Conservation (phyloP, 1,284 basidiomycete species). For the Malassezia furfur region DNA sequence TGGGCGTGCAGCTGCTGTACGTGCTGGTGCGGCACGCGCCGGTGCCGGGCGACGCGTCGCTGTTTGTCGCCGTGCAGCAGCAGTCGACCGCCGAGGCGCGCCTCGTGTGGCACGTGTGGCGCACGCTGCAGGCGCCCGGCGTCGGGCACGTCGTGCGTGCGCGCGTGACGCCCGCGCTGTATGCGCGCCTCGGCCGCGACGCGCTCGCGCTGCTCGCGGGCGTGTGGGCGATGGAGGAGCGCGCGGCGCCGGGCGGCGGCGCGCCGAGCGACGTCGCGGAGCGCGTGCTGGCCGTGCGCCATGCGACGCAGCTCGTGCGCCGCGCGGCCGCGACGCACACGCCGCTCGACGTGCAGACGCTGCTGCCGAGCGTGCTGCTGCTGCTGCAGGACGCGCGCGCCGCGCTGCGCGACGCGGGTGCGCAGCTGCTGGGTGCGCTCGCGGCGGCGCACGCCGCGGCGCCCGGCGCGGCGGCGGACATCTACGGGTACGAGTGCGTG, state of each 20-base stretch:
- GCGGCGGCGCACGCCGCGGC: constrained; percentile 49
- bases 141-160: neutral
- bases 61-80: constrained; percentile 13
- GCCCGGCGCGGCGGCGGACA: constrained; percentile 49
- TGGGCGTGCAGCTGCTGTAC: constrained; percentile 9
- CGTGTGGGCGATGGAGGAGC: neutral
- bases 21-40: constrained; percentile 6
- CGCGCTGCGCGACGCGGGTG: constrained; percentile 69
- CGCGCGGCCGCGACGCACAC: neutral
- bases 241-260: neutral
- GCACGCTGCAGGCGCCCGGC: constrained; percentile 11
- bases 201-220: constrained; percentile 12
- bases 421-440: constrained; percentile 54
- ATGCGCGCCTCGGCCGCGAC: neutral
- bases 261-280: constrained; percentile 58
- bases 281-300: constrained; percentile 60
- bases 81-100: constrained; percentile 6
- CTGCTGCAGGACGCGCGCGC: constrained; percentile 9
- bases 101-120: constrained; percentile 11
- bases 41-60: constrained; percentile 6
- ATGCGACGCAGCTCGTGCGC: constrained; percentile 1
- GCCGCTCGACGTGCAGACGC: constrained; percentile 29
- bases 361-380: constrained; percentile 54
- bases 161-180: constrained; percentile 11
- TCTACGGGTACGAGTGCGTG: constrained; percentile 73